phyloP scores from a whole-genome alignment of 306 rosid species.

The Arachis hypogaea region DNA sequence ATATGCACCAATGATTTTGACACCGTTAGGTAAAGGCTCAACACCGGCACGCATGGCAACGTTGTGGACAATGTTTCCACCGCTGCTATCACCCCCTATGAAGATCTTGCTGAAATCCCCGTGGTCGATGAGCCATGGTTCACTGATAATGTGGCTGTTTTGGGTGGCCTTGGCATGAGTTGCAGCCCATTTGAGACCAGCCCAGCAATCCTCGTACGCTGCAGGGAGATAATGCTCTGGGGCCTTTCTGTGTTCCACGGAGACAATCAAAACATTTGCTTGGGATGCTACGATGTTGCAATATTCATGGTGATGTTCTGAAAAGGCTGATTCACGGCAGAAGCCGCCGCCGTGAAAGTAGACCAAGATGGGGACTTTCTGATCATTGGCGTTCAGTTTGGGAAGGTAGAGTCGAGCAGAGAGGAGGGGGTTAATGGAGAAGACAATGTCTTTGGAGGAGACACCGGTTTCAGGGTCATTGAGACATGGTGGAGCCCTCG shows the following conservation, averaged over 20 bases:
- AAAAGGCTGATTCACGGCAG: conserved; percentile 46
- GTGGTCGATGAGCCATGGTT: conserved; percentile 49
- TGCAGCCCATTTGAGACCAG: conserved; percentile 54
- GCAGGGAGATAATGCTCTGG: conserved; percentile 52
- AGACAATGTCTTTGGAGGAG: conserved; percentile 54
- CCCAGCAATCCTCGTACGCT: conserved; percentile 53
- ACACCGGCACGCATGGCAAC: conserved; percentile 51
- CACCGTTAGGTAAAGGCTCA: conserved; percentile 45
- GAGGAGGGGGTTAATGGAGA: conserved; percentile 43
- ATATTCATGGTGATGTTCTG: conserved; percentile 33
- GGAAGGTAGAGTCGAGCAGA: conserved; percentile 41
- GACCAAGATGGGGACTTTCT: conserved; percentile 44
- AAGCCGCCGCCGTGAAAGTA: conserved; percentile 59
- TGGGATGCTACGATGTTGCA: conserved; percentile 43
- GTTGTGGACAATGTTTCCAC: conserved; percentile 52
- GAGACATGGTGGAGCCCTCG: conserved; percentile 39
- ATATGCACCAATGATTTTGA: conserved; percentile 41
- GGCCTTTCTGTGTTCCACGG: conserved; percentile 52
- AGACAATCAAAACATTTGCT: conserved; percentile 39
- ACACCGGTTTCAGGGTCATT: conserved; percentile 41
- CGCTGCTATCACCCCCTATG: conserved; percentile 60
- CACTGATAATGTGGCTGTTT: conserved; percentile 6
- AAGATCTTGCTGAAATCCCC: conserved; percentile 43
- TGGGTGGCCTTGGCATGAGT: conserved; percentile 16
- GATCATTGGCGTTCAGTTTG: not conserved